Percentiles rank a stretch among this genome's conserved stretches.
Conservation (phyloP, 140 eudicot genomes). For the Senecio squalidus region DNA sequence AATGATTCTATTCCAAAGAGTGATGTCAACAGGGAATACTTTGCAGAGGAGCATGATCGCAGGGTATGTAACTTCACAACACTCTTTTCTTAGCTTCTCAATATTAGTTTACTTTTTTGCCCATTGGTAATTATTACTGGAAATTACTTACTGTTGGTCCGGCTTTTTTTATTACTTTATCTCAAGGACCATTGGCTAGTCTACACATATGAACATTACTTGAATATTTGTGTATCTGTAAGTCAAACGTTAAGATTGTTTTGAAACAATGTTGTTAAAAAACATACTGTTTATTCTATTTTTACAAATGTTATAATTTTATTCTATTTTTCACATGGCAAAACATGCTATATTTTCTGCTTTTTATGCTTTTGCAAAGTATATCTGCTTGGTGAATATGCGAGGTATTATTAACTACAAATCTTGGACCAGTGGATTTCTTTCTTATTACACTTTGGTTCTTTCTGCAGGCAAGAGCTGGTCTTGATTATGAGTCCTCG, state of each 20-base stretch:
- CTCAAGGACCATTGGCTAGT: too few relatives aligned
- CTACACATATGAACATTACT: too few relatives aligned
- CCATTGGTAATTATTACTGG: background rate
- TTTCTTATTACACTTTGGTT: background rate
- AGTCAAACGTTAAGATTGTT: too few relatives aligned
- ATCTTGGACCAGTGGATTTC: background rate
- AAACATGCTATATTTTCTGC: background rate
- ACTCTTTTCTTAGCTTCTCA: background rate
- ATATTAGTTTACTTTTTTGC: background rate
- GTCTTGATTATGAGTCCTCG: slow-evolving; percentile 70
- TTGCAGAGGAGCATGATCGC: slow-evolving; percentile 87
- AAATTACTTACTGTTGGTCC: too few relatives aligned
- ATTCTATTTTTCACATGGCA: background rate
- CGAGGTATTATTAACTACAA: background rate
- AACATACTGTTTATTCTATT: background rate
- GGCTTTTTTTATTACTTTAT: too few relatives aligned
- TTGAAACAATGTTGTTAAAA: too few relatives aligned
- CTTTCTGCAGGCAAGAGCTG: slow-evolving; percentile 61
- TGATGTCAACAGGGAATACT: slow-evolving; percentile 77
- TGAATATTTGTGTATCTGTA: too few relatives aligned
- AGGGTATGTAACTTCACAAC: slow-evolving; percentile 39
- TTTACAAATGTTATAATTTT: background rate
- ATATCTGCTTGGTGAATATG: background rate
- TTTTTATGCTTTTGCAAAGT: background rate
- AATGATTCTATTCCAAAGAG: slow-evolving; percentile 81